Percentiles rank a stretch among this genome's conserved stretches.
Conservation (phyloP, 1,284 basidiomycete species). For the Earliella scabrosa region DNA sequence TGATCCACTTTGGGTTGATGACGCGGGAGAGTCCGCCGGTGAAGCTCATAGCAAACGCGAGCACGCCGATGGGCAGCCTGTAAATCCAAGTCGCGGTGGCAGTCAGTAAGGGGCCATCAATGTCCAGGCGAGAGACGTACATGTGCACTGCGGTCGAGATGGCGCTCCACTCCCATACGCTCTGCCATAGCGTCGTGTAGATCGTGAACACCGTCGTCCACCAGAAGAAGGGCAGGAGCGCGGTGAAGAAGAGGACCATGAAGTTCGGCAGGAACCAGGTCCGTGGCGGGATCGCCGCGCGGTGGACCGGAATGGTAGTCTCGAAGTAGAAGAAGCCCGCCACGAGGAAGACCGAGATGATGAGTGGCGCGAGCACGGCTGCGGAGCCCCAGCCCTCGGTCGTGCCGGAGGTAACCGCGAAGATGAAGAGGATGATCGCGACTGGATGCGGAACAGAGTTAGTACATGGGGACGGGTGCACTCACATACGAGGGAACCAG, state of each 20-base stretch:
- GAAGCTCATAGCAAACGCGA: constrained; percentile 37
- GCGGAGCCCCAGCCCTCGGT: constrained; percentile 47
- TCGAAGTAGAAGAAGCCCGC: constrained; percentile 48
- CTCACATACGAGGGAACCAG: not conserved
- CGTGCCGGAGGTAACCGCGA: constrained; percentile 51
- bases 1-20: constrained; percentile 48
- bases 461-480: not conserved
- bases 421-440: constrained; percentile 48
- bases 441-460: constrained; percentile 14
- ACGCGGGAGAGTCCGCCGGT: constrained; percentile 43
- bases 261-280: constrained; percentile 51
- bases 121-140: constrained; percentile 29
- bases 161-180: constrained; percentile 42
- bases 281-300: constrained; percentile 45
- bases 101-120: too few relatives aligned
- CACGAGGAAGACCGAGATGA: constrained; percentile 45
- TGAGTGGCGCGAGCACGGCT: constrained; percentile 45
- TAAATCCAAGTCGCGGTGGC: too few relatives aligned
- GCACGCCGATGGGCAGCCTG: constrained; percentile 48
- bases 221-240: constrained; percentile 47
- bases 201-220: constrained; percentile 44
- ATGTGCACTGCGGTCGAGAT: constrained; percentile 45
- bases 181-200: constrained; percentile 44
- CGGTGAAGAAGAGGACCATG: constrained; percentile 41
- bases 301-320: constrained; percentile 38